Conservation (phyloP, 192 early-diverging fungal genomes). For the Pecoramyces ruminantium region DNA sequence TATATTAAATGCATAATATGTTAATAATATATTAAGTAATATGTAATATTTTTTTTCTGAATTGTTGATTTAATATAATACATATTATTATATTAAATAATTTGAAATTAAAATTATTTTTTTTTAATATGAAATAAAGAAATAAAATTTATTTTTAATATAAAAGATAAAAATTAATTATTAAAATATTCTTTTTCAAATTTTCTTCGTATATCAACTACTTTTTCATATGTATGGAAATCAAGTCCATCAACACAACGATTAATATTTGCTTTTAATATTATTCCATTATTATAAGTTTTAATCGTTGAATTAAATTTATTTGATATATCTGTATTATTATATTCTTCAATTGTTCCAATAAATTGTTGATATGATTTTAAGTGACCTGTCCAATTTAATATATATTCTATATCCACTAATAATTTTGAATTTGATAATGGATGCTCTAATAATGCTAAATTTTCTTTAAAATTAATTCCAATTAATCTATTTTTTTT, state of each 20-base stretch:
- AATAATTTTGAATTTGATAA: not conserved
- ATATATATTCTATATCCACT: not conserved
- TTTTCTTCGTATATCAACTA: not conserved
- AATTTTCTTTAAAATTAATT: not conserved
- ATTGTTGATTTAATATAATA: no score
- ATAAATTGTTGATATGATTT: not conserved
- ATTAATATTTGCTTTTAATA: not conserved
- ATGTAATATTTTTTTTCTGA: no score
- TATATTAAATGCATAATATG: no score
- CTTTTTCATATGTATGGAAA: not conserved
- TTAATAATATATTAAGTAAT: no score
- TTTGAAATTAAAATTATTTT: no score
- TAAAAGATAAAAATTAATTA: no score
- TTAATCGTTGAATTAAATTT: not conserved
- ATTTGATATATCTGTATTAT: not conserved
- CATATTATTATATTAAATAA: no score
- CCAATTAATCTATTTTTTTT: not conserved
- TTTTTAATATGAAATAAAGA: no score
- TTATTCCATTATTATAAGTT: not conserved
- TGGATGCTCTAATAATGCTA: not conserved
- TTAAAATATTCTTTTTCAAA: not conserved
- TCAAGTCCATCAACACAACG: not conserved
- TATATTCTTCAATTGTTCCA: not conserved
- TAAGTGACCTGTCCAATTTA: not conserved
- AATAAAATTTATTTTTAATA: no score